Evolutionary conservation across 78 protist genomes (phyloP).

Genomic region (Guillardia theta): DNA sequence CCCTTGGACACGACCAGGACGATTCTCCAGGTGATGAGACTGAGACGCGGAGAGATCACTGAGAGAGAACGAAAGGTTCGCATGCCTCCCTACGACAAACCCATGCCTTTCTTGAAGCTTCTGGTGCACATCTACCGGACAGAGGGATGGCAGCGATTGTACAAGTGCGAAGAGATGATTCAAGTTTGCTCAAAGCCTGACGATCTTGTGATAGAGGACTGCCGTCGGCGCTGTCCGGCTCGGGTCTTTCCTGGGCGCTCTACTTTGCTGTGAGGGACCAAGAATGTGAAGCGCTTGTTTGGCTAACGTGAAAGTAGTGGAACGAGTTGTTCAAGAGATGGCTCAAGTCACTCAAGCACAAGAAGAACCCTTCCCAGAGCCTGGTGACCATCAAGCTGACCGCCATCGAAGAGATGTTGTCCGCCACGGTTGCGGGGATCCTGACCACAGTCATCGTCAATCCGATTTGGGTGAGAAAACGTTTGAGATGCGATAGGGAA

Average conservation of each 20-base stretch:
- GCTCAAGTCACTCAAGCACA: neutral
- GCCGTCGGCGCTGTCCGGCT: neutral
- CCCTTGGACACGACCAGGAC: neutral
- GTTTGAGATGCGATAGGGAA: no score
- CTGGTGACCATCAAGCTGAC: neutral
- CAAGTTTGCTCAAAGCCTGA: no score
- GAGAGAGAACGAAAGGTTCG: neutral
- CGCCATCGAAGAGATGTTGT: neutral
- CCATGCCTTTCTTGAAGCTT: slow-evolving; percentile 1
- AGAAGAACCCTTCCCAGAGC: neutral
- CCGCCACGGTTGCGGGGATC: neutral
- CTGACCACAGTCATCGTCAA: neutral
- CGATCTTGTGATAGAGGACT: neutral
- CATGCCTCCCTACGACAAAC: neutral
- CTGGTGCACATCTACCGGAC: neutral
- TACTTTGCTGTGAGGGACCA: neutral
- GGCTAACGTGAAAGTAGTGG: neutral
- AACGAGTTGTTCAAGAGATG: neutral
- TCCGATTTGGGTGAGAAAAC: slow-evolving; percentile 10
- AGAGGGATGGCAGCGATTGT: neutral
- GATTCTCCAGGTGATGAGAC: neutral
- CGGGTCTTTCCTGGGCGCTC: neutral
- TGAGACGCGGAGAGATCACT: no score
- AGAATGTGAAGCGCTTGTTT: neutral
- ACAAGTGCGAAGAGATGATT: no score